Conservation (phyloP, 164 flowering plant genomes). For the Cinnamomum micranthum region DNA sequence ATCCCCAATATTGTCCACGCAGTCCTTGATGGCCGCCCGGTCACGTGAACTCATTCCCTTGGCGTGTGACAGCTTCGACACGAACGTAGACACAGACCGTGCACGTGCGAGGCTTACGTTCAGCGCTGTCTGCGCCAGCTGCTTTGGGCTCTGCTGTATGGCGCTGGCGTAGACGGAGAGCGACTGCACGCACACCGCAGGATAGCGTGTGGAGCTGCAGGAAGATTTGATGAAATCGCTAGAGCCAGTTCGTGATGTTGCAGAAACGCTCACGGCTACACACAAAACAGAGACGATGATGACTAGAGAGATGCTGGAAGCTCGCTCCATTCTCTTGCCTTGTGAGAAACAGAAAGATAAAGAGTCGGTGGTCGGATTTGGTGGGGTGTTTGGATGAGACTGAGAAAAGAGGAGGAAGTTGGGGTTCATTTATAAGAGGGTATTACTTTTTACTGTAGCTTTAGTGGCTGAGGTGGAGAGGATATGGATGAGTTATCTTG, state of each 20-base stretch:
- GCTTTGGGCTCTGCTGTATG: conserved; percentile 24
- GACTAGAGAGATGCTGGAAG: background rate
- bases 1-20: conserved; percentile 31
- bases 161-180: conserved; percentile 15
- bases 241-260: background rate
- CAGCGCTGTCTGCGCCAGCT: conserved; percentile 27
- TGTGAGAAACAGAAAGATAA: background rate
- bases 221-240: conserved; percentile 27
- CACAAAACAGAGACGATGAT: background rate
- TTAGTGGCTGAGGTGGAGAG: background rate
- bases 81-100: conserved; percentile 12
- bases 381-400: background rate
- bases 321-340: conserved; percentile 6
- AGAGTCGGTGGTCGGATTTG: background rate
- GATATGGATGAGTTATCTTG: background rate
- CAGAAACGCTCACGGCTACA: background rate
- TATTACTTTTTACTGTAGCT: too few relatives aligned
- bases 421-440: background rate
- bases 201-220: conserved; percentile 24
- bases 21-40: conserved; percentile 24
- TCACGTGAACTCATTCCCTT: conserved; percentile 16
- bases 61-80: conserved; percentile 11
- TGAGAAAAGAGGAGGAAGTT: background rate
- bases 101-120: conserved; percentile 24
- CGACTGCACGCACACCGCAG: conserved; percentile 24